Conservation (phyloP, 768 basidiomycete species). For the Lyophyllum decastes region DNA sequence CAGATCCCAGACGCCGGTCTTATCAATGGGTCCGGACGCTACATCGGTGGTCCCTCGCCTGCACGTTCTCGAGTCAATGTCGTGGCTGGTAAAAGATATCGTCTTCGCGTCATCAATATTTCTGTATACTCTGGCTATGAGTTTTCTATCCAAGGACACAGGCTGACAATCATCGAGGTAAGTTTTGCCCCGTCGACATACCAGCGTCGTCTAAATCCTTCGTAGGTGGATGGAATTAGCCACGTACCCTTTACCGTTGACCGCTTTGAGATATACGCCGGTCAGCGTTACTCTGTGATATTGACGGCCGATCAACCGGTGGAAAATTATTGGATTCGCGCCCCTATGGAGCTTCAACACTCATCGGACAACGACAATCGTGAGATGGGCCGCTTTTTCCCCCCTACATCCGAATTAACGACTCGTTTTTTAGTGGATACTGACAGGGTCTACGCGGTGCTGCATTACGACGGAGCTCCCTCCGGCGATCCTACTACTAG, state of each 20-base stretch:
- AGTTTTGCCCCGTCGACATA: background rate
- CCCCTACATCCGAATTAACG: background rate
- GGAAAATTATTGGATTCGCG: conserved; percentile 42
- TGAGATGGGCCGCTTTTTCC: background rate
- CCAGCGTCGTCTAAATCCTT: conserved; percentile 20
- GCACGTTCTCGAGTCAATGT: conserved; percentile 44
- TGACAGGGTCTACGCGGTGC: conserved; percentile 38
- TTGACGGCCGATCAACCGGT: conserved; percentile 37
- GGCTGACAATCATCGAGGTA: conserved; percentile 15
- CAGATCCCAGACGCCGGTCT: conserved; percentile 24
- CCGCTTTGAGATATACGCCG: conserved; percentile 36
- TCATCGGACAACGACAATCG: conserved; percentile 18
- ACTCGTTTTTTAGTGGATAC: conserved; percentile 23
- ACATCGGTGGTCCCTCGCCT: conserved; percentile 32
- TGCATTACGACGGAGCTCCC: conserved; percentile 43
- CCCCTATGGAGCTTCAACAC: conserved; percentile 30
- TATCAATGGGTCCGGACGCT: conserved; percentile 44
- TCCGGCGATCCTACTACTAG: conserved; percentile 29
- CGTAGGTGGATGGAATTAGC: conserved; percentile 38
- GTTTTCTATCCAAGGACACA: conserved; percentile 28
- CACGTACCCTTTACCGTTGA: conserved; percentile 36
- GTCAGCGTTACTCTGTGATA: conserved; percentile 45
- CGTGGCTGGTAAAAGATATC: conserved; percentile 33
- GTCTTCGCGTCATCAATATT: conserved; percentile 46
- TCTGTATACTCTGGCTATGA: conserved; percentile 35